These are phyloP conservation scores for Acacia pycnantha DNA, from an alignment of 331 rosid genomes.

Conservation along the genomic window DNA sequence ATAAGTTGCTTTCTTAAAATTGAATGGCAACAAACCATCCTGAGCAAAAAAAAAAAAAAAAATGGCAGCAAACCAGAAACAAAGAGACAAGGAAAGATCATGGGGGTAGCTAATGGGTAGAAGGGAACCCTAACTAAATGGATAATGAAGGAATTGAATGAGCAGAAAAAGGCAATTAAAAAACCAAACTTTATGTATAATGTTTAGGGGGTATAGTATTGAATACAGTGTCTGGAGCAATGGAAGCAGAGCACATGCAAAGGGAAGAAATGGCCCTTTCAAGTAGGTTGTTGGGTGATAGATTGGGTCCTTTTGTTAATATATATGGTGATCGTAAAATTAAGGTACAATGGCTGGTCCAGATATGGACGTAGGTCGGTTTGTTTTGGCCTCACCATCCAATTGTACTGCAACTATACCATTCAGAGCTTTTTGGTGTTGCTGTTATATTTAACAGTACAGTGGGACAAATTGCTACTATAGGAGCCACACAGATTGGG, in stretches of 20 bases:
- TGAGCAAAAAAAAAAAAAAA: too few species aligned
- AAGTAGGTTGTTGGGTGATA: slow-evolving; percentile 1
- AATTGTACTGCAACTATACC: not conserved
- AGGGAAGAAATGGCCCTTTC: slow-evolving; percentile 34
- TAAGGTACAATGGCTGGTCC: slow-evolving; percentile 21
- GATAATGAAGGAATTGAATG: not conserved
- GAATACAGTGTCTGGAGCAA: slow-evolving; percentile 31
- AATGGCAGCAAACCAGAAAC: not conserved
- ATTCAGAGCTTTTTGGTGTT: not conserved
- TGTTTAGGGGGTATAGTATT: slow-evolving; percentile 26
- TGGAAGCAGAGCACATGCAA: slow-evolving; percentile 40
- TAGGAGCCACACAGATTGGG: not conserved
- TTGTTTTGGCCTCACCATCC: not conserved
- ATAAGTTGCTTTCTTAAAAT: not conserved
- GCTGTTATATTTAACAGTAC: not conserved
- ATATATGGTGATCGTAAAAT: slow-evolving; percentile 17
- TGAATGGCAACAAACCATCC: not conserved
- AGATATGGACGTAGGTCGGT: not conserved
- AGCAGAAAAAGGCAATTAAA: not conserved
- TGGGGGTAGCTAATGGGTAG: slow-evolving; percentile 23
- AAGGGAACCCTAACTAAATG: not conserved
- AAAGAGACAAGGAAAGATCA: slow-evolving; percentile 17
- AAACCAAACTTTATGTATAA: slow-evolving; percentile 7
- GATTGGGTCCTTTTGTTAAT: not conserved
- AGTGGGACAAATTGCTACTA: not conserved